These are phyloP conservation scores for Parachaetomium inaequale DNA, from an alignment of 495 filamentous ascomycete species.

Conservation along the genomic window DNA sequence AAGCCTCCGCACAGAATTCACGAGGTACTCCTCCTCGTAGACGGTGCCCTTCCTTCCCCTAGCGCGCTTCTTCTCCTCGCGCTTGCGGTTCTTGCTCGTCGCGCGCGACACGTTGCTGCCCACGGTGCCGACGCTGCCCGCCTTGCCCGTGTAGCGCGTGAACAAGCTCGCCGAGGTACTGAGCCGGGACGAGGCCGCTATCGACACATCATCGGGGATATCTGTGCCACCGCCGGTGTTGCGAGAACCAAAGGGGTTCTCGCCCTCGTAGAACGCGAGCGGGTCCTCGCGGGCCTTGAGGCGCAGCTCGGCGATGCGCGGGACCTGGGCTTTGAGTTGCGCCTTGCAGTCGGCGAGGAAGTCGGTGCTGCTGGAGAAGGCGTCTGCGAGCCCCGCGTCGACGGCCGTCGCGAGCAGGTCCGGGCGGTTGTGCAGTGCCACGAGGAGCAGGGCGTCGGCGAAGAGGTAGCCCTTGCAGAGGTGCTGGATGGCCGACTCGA, in stretches of 20 bases:
- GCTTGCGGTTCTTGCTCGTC: constrained; percentile 75
- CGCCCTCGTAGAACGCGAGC: constrained; percentile 70
- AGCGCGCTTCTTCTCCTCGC: constrained; percentile 93
- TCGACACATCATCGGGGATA: constrained; percentile 84
- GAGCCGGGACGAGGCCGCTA: constrained; percentile 78
- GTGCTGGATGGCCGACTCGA: constrained; percentile 60
- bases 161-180: constrained; percentile 78
- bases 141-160: constrained; percentile 81
- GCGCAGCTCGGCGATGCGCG: constrained; percentile 76
- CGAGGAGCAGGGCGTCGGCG: constrained; percentile 73
- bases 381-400: constrained; percentile 74
- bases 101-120: constrained; percentile 62
- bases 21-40: constrained; percentile 95
- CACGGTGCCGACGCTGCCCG: constrained; percentile 59
- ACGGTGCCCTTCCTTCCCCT: constrained; percentile 92
- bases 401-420: constrained; percentile 54
- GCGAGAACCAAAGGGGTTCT: constrained; percentile 40
- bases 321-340: constrained; percentile 79
- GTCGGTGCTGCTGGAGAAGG: constrained; percentile 73
- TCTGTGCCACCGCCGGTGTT: constrained; percentile 53
- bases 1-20: constrained; percentile 78
- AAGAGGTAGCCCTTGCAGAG: constrained; percentile 84
- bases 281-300: constrained; percentile 77
- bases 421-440: constrained; percentile 40
- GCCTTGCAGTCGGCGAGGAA: constrained; percentile 85